Percentiles rank a stretch among this genome's conserved stretches.
Evolutionary conservation across 2,329 filamentous ascomycete genomes (phyloP).

Genomic region (Ceratocystis cubensis): DNA sequence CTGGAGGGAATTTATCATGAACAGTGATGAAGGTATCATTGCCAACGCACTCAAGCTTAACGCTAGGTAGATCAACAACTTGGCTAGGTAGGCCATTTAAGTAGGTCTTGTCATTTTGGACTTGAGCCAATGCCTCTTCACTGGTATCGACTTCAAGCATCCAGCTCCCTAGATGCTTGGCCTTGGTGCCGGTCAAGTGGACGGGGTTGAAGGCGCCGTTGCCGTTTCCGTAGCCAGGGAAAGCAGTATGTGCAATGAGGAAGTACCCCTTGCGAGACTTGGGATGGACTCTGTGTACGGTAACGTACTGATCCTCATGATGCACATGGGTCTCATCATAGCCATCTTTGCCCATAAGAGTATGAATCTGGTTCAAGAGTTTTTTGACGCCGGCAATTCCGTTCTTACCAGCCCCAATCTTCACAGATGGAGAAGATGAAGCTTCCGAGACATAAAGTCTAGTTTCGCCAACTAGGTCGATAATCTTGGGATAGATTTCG

Average conservation of each 20-base stretch:
- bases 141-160: slow-evolving; percentile 76
- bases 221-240: slow-evolving; percentile 75
- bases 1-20: slow-evolving; percentile 74
- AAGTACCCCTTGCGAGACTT: slow-evolving; percentile 89
- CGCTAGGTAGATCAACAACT: slow-evolving; percentile 59
- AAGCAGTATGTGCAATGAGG: slow-evolving; percentile 89
- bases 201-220: slow-evolving; percentile 72
- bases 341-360: slow-evolving; percentile 84
- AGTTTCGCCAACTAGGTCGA: slow-evolving; percentile 88
- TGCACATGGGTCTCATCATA: slow-evolving; percentile 95
- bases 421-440: slow-evolving; percentile 47
- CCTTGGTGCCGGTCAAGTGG: slow-evolving; percentile 70
- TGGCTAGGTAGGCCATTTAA: slow-evolving; percentile 76
- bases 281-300: slow-evolving; percentile 87
- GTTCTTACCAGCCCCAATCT: slow-evolving; percentile 56
- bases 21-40: slow-evolving; percentile 70
- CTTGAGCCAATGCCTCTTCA: slow-evolving; percentile 52
- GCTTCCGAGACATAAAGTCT: slow-evolving; percentile 69
- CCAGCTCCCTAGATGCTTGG: slow-evolving; percentile 80
- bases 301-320: slow-evolving; percentile 91
- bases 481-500: slow-evolving; percentile 81
- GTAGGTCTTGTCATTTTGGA: slow-evolving; percentile 54
- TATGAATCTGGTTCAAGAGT: slow-evolving; percentile 87
- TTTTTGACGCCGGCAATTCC: slow-evolving; percentile 89
- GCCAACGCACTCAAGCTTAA: slow-evolving; percentile 57